Conservation (phyloP, 176 grass and related monocot genomes). For the Juncus inflexus region DNA sequence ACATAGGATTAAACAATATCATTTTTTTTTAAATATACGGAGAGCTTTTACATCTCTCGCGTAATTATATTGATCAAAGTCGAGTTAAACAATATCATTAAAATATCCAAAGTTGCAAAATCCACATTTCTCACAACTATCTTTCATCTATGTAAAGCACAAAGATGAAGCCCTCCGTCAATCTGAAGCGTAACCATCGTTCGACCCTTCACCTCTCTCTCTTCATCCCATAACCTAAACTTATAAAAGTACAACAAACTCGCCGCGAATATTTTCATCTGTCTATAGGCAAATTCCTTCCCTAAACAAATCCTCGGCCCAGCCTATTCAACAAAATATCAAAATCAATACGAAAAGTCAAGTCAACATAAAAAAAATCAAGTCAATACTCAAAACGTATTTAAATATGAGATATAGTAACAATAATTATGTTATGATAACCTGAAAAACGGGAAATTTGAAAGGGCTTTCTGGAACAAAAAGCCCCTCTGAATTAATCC, state of each 20-base stretch:
- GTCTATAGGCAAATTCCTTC: conserved; percentile 77
- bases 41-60: too few relatives aligned
- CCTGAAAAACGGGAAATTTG: conserved; percentile 83
- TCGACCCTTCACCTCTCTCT: conserved; percentile 25
- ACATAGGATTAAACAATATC: too few relatives aligned
- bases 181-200: conserved; percentile 55
- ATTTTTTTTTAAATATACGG: too few relatives aligned
- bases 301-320: conserved; percentile 78
- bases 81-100: too few relatives aligned
- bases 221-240: conserved; percentile 50
- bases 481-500: conserved; percentile 42
- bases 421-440: not conserved
- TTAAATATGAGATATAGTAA: too few relatives aligned
- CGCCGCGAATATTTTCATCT: conserved; percentile 71
- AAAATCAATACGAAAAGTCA: too few relatives aligned
- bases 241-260: conserved; percentile 47
- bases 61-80: too few relatives aligned
- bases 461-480: conserved; percentile 64
- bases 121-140: too few relatives aligned
- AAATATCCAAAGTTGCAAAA: too few relatives aligned
- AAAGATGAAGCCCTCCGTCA: conserved; percentile 43
- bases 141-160: conserved; percentile 30
- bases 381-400: not conserved
- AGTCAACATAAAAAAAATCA: conserved; percentile 16
- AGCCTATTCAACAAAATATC: conserved; percentile 25